Conservation (phyloP, 2,329 filamentous ascomycete genomes). For the Diaporthe caulivora region DNA sequence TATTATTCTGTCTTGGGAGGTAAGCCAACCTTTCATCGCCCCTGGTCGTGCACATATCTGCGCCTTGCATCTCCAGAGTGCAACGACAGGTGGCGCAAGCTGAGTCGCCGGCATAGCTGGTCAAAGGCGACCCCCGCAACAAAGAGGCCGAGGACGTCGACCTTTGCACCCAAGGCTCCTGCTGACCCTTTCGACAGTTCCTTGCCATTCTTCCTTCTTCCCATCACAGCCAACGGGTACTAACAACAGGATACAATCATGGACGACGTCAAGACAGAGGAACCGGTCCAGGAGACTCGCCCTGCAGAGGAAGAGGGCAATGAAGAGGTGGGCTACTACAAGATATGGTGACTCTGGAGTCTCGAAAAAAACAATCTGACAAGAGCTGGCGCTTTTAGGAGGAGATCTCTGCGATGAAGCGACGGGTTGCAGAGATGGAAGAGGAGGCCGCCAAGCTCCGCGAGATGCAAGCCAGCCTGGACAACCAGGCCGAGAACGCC, state of each 20-base stretch:
- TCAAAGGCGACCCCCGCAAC: slow-evolving; percentile 7
- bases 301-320: slow-evolving; percentile 55
- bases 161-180: not conserved
- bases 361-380: slow-evolving; percentile 38
- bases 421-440: slow-evolving; percentile 89
- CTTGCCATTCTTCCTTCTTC: not conserved
- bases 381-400: slow-evolving; percentile 59
- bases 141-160: not conserved
- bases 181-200: slow-evolving; percentile 20
- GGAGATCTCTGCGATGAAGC: slow-evolving; percentile 91
- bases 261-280: slow-evolving; percentile 48
- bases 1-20: slow-evolving; percentile 20
- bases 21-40: not conserved
- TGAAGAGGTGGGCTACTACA: slow-evolving; percentile 58
- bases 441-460: slow-evolving; percentile 87
- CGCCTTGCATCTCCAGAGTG: not conserved
- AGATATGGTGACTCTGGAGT: slow-evolving; percentile 41
- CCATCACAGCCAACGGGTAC: not conserved
- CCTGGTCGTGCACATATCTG: not conserved
- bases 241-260: slow-evolving; percentile 42
- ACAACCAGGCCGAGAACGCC: slow-evolving; percentile 85
- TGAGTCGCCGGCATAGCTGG: slow-evolving; percentile 9
- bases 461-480: slow-evolving; percentile 88
- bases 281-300: slow-evolving; percentile 49
- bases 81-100: slow-evolving; percentile 23